Base-by-base conservation (phyloP, 495 filamentous ascomycete genomes). In the Penicillium macrosclerotiorum region DNA sequence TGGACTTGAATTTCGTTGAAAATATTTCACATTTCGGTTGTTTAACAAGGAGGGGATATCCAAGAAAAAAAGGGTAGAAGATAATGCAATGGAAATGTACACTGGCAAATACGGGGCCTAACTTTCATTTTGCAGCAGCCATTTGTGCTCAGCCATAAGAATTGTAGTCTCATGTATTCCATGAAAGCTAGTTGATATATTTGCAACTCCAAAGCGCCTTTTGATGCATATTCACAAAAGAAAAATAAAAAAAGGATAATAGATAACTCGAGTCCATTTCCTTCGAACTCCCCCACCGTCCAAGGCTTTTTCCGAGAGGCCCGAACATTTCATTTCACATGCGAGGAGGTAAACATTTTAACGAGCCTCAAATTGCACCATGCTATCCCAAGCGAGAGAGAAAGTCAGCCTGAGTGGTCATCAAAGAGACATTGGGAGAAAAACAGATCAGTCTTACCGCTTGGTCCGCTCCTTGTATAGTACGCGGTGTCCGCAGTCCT, bases 301-400 rank as follows among this genome's bases (percentile, higher is more conserved):
- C 2, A 12, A 11, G 12, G 7, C 8, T 30, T 20, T 8, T n/a
- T n/a, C n/a, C n/a, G n/a, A n/a, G n/a, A n/a, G n/a, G n/a, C n/a
- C n/a, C n/a, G n/a, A n/a, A n/a, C n/a, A n/a, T n/a, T n/a, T n/a
- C n/a, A n/a, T n/a, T n/a, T n/a, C n/a, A n/a, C n/a, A n/a, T n/a
- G n/a, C n/a, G n/a, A n/a, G n/a, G n/a, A n/a, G n/a, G n/a, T n/a
- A n/a, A n/a, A n/a, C n/a, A n/a, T 24, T 53, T 69, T 55, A 96
- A 57, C 92, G 83, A 37, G 94, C 94, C 72, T 98, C 91, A 59
- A 98, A 98, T 68, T 98, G 93, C 25, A 98, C 91, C 91, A 98
- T 97, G 48, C 83, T 81, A 77, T 77, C 45, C 25, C 33, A 13
- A 22, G 38, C 29, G 45, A 47, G 46, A 45, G 0, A 37, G 19